These are phyloP conservation scores for Chalara sp. DNA, from an alignment of 2,329 filamentous ascomycete species.

Conservation along the genomic window DNA sequence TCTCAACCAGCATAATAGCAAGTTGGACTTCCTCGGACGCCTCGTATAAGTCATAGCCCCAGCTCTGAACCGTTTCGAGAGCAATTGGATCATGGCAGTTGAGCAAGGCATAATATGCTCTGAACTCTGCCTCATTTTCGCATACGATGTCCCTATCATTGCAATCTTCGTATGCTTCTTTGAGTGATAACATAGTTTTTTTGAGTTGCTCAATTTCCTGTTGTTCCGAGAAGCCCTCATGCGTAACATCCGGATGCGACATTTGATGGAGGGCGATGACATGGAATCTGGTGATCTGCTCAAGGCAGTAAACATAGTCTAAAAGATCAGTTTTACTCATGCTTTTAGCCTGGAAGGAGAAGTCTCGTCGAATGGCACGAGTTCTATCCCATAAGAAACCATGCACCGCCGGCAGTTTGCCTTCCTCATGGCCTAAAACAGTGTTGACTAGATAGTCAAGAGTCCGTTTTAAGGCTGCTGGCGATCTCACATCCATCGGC, in stretches of 20 bases:
- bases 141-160: conserved; percentile 49
- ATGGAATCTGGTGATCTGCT: conserved; percentile 61
- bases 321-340: conserved; percentile 47
- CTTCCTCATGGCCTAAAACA: conserved; percentile 44
- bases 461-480: conserved; percentile 49
- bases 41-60: conserved; percentile 49
- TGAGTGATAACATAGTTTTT: conserved; percentile 57
- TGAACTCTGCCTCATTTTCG: conserved; percentile 58
- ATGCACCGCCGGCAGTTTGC: conserved; percentile 47
- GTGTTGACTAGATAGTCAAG: conserved; percentile 58
- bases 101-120: conserved; percentile 58
- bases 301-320: conserved; percentile 55
- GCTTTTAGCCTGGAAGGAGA: conserved; percentile 55
- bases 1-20: conserved; percentile 52
- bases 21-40: conserved; percentile 53
- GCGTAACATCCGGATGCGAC: conserved; percentile 46
- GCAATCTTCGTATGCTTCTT: conserved; percentile 61
- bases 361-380: conserved; percentile 60
- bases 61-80: conserved; percentile 45
- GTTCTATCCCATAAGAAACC: conserved; percentile 64
- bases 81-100: conserved; percentile 54
- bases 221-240: conserved; percentile 57
- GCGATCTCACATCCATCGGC: conserved; percentile 61
- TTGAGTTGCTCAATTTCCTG: conserved; percentile 63
- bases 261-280: conserved; percentile 58